Conservation (phyloP, 2,329 filamentous ascomycete genomes). For the Aspergillus flavus region DNA sequence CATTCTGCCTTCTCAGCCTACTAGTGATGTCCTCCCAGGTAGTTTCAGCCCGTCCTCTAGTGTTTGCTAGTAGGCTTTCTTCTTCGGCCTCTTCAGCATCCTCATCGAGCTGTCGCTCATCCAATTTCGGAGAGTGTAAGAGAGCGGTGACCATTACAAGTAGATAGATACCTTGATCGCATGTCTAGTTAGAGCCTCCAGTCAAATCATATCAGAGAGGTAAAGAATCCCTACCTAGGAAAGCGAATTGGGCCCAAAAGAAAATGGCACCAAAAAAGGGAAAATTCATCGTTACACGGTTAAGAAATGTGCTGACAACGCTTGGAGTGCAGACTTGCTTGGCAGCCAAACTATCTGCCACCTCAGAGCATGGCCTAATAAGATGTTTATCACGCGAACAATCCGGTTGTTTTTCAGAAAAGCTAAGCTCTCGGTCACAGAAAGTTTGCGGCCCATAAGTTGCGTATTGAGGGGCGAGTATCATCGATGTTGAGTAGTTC, state of each 20-base stretch:
- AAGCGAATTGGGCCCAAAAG: constrained; percentile 96
- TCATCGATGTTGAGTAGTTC: constrained; percentile 90
- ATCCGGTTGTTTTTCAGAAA: constrained; percentile 69
- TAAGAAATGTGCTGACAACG: constrained; percentile 88
- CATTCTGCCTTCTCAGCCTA: constrained; percentile 36
- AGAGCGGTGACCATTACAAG: constrained; percentile 77
- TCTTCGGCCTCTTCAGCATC: constrained; percentile 92
- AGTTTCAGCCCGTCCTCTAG: constrained; percentile 77
- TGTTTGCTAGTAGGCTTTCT: constrained; percentile 84
- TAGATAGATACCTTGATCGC: constrained; percentile 64
- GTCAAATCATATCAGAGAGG: neutral
- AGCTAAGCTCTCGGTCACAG: constrained; percentile 71
- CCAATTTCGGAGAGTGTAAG: constrained; percentile 76
- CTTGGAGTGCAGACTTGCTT: constrained; percentile 85
- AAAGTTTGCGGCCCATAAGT: constrained; percentile 94
- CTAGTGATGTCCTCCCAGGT: constrained; percentile 88
- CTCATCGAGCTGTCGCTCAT: constrained; percentile 78
- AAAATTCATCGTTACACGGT: constrained; percentile 89
- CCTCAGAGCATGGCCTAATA: constrained; percentile 80
- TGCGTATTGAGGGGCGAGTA: constrained; percentile 93
- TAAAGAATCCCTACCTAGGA: constrained; percentile 59
- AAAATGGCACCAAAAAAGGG: constrained; percentile 90
- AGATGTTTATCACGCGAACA: constrained; percentile 69
- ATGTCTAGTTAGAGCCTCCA: neutral
- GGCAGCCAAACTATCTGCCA: constrained; percentile 69